Percentiles rank a stretch among this genome's conserved stretches.
Conservation (phyloP, 768 basidiomycete genomes). For the Tylopilus intermedius region DNA sequence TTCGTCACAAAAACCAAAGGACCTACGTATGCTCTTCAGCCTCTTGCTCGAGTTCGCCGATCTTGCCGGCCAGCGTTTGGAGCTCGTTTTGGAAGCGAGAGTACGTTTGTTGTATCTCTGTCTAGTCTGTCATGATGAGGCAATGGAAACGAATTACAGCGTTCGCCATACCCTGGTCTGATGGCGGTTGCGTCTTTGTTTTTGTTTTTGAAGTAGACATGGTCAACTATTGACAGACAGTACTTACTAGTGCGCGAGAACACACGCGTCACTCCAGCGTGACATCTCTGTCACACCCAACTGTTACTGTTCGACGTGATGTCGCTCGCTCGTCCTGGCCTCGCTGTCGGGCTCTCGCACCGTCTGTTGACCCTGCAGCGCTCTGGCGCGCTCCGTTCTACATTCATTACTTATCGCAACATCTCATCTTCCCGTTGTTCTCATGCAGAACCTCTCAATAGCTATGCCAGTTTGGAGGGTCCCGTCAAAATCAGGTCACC, state of each 20-base stretch:
- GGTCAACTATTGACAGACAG: neutral
- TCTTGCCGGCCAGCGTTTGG: slow-evolving; percentile 88
- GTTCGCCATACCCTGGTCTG: slow-evolving; percentile 62
- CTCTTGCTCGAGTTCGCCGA: slow-evolving; percentile 93
- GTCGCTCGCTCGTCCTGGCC: slow-evolving; percentile 52
- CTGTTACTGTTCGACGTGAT: slow-evolving; percentile 34
- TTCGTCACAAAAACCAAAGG: slow-evolving; percentile 1
- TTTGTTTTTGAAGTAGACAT: slow-evolving; percentile 59
- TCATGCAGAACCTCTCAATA: slow-evolving; percentile 19
- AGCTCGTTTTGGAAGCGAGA: slow-evolving; percentile 82
- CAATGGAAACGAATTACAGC: slow-evolving; percentile 7
- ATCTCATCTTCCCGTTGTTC: slow-evolving; percentile 23
- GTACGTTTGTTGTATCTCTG: slow-evolving; percentile 84
- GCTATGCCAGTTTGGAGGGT: slow-evolving; percentile 19
- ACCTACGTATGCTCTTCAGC: slow-evolving; percentile 91
- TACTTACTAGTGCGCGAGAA: no score
- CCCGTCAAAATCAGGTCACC: slow-evolving; percentile 31
- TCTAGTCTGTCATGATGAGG: slow-evolving; percentile 43
- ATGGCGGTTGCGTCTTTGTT: slow-evolving; percentile 50
- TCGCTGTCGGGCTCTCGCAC: slow-evolving; percentile 50
- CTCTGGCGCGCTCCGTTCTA: slow-evolving; percentile 29
- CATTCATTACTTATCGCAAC: slow-evolving; percentile 43
- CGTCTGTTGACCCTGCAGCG: slow-evolving; percentile 32
- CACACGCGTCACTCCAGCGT: slow-evolving; percentile 20
- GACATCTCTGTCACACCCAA: slow-evolving; percentile 24